phyloP scores from a whole-genome alignment of 2,329 filamentous ascomycete genomes.

The Ophiostoma piceae region DNA sequence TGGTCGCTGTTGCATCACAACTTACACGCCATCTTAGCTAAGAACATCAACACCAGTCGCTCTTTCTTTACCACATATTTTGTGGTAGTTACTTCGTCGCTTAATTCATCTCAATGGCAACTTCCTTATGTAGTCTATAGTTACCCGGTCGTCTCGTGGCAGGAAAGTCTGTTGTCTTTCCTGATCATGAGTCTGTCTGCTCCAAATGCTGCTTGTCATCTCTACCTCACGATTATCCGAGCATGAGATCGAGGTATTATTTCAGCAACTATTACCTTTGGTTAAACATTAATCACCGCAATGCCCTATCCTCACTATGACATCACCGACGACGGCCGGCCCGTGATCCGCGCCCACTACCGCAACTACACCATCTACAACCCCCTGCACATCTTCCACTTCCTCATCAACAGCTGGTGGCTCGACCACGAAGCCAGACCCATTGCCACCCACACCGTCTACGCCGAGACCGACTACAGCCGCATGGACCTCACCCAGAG shows the following conservation, averaged over 20 bases:
- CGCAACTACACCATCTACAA: not conserved
- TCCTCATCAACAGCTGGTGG: not conserved
- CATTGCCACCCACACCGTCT: not conserved
- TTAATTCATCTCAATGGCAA: not conserved
- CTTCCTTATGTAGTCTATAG: not conserved
- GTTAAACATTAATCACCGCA: too few species aligned
- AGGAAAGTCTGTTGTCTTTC: not conserved
- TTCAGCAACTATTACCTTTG: too few species aligned
- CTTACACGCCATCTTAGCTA: not conserved
- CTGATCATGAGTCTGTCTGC: not conserved
- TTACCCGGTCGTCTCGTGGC: not conserved
- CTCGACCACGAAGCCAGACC: not conserved
- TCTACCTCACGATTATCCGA: too few species aligned
- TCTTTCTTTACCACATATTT: not conserved
- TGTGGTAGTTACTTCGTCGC: too few species aligned
- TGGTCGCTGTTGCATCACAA: not conserved
- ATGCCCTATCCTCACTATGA: not conserved
- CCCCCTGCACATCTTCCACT: not conserved
- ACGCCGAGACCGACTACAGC: not conserved
- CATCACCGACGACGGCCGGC: not conserved
- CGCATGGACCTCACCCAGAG: not conserved
- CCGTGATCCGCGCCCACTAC: not conserved
- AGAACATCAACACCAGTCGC: not conserved
- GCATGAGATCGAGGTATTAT: too few species aligned
- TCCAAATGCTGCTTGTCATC: not conserved